These are phyloP conservation scores for Phyllosticta citrichinensis DNA, from an alignment of 2,329 filamentous ascomycete species.

Conservation along the genomic window DNA sequence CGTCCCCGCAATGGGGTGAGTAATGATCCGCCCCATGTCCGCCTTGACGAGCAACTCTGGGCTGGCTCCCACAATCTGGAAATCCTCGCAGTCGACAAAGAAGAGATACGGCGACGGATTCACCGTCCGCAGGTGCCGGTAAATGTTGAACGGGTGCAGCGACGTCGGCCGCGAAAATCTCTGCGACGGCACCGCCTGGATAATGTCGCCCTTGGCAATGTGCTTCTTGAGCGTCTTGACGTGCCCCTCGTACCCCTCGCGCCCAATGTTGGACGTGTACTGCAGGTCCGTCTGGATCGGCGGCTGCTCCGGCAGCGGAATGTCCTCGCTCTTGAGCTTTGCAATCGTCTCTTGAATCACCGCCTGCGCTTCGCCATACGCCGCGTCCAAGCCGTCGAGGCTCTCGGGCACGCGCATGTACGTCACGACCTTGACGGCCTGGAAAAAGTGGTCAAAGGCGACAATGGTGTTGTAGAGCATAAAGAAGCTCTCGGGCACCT, in stretches of 20 bases:
- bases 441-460: conserved; percentile 90
- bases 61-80: conserved; percentile 90
- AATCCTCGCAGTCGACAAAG: conserved; percentile 83
- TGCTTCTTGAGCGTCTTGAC: conserved; percentile 80
- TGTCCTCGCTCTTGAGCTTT: conserved; percentile 62
- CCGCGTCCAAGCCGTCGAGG: conserved; percentile 48
- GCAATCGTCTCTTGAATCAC: conserved; percentile 59
- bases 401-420: conserved; percentile 61
- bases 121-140: conserved; percentile 89
- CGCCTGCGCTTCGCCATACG: conserved; percentile 58
- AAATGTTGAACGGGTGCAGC: conserved; percentile 96
- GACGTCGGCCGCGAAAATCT: conserved; percentile 80
- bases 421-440: conserved; percentile 85
- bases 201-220: conserved; percentile 87
- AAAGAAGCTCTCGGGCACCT: conserved; percentile 88
- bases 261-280: conserved; percentile 88
- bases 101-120: conserved; percentile 97
- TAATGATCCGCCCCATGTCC: conserved; percentile 78
- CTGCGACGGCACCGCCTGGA: conserved; percentile 94
- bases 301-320: conserved; percentile 65
- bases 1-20: conserved; percentile 93
- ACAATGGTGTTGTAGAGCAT: conserved; percentile 95
- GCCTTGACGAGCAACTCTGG: conserved; percentile 92
- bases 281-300: conserved; percentile 64
- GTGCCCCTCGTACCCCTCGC: conserved; percentile 79